phyloP scores from a whole-genome alignment of 2,329 filamentous ascomycete genomes.

The Colletotrichum higginsianum region DNA sequence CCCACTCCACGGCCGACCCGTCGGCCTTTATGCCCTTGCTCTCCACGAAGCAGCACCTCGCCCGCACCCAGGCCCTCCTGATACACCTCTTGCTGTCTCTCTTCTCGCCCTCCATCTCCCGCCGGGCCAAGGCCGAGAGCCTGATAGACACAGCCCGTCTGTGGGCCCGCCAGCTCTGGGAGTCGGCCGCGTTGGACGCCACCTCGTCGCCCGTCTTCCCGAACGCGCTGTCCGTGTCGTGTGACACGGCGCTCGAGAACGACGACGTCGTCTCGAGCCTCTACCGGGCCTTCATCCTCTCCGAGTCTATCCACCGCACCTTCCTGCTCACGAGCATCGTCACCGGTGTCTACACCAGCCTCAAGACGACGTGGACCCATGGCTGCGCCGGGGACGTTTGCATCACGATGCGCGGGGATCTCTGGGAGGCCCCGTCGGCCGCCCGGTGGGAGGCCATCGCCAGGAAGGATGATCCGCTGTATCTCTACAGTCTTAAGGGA shows the following conservation, averaged over 20 bases:
- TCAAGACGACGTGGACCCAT: slow-evolving; percentile 23
- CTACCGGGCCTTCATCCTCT: slow-evolving; percentile 33
- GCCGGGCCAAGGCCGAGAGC: slow-evolving; percentile 28
- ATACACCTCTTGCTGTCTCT: slow-evolving; percentile 36
- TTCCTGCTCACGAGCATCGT: slow-evolving; percentile 31
- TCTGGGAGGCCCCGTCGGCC: slow-evolving; percentile 33
- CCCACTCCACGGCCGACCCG: slow-evolving; percentile 10
- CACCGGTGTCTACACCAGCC: slow-evolving; percentile 31
- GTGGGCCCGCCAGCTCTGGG: slow-evolving; percentile 29
- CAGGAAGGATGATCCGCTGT: slow-evolving; percentile 23
- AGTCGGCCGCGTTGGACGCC: slow-evolving; percentile 24
- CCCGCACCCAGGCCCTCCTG: slow-evolving; percentile 36
- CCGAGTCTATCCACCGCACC: slow-evolving; percentile 37
- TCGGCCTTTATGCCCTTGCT: slow-evolving; percentile 1
- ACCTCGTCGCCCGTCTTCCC: slow-evolving; percentile 6
- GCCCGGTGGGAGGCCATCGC: slow-evolving; percentile 34
- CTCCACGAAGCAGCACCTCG: slow-evolving; percentile 32
- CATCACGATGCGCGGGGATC: slow-evolving; percentile 24
- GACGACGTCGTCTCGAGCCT: slow-evolving; percentile 15
- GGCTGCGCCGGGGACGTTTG: slow-evolving; percentile 30
- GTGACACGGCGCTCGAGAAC: not conserved
- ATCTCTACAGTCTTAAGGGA: slow-evolving; percentile 22
- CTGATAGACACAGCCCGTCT: slow-evolving; percentile 26
- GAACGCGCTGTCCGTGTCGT: not conserved
- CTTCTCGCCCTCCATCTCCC: slow-evolving; percentile 27